phyloP scores from a whole-genome alignment of 1,284 basidiomycete species.

The Volvariella volvacea region DNA sequence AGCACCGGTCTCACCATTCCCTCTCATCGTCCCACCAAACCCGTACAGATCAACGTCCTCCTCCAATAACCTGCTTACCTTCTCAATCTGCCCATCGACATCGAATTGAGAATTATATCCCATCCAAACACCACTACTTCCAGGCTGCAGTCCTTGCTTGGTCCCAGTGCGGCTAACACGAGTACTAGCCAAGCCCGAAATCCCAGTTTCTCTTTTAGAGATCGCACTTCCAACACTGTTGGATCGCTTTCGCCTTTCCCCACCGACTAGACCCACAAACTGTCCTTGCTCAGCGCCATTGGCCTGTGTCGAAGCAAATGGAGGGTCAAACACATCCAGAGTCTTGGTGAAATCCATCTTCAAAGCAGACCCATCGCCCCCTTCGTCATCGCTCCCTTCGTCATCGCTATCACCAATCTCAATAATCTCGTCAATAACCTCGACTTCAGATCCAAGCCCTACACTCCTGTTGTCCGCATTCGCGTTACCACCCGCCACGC shows the following conservation, averaged over 20 bases:
- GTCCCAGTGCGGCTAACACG: no score
- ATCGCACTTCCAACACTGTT: no score
- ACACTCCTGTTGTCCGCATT: no score
- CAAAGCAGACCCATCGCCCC: slow-evolving; percentile 1
- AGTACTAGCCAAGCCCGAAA: no score
- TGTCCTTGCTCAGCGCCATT: neutral
- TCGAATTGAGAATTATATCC: slow-evolving; percentile 26
- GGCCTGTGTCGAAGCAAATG: slow-evolving; percentile 23
- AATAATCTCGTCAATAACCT: no score
- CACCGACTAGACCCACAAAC: no score
- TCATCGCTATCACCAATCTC: slow-evolving; percentile 13
- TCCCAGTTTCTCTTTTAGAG: no score
- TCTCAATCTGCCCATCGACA: slow-evolving; percentile 22
- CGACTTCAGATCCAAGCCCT: no score
- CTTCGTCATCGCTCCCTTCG: slow-evolving; percentile 16
- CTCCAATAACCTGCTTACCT: slow-evolving; percentile 24
- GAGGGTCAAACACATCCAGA: slow-evolving; percentile 19
- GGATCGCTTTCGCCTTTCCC: no score
- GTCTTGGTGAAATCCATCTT: neutral
- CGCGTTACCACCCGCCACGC: no score
- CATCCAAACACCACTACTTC: slow-evolving; percentile 11
- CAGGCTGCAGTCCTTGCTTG: neutral
- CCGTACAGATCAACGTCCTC: slow-evolving; percentile 22
- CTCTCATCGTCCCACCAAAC: neutral
- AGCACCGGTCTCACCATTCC: no score